phyloP scores from a whole-genome alignment of 2,329 filamentous ascomycete species.

The Coniochaeta sp. region DNA sequence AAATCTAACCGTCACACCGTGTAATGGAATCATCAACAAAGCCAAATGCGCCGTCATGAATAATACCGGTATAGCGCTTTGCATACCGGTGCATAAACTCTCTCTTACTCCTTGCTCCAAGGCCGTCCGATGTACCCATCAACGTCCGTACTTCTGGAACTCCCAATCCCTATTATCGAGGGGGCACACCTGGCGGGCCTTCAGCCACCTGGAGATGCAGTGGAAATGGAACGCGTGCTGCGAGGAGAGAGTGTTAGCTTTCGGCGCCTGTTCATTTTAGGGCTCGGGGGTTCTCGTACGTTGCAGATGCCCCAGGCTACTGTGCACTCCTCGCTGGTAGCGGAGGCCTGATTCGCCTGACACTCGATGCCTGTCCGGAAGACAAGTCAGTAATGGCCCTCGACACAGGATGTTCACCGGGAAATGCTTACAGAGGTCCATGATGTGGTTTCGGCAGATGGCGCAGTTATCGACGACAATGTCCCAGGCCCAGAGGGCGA shows the following conservation, averaged over 20 bases:
- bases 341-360: constrained; percentile 95
- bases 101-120: background rate
- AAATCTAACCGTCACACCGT: background rate
- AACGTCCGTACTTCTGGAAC: constrained; percentile 95
- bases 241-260: constrained; percentile 5
- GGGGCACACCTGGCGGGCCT: constrained; percentile 97
- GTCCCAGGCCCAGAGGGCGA: constrained; percentile 98
- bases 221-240: constrained; percentile 99
- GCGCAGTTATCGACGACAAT: constrained; percentile 99
- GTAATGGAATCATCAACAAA: background rate
- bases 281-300: constrained; percentile 64
- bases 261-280: background rate
- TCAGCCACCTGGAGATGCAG: constrained; percentile 98
- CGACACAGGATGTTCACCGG: too few relatives aligned
- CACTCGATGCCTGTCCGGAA: constrained; percentile 83
- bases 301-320: constrained; percentile 99
- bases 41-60: background rate
- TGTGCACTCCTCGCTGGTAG: constrained; percentile 95
- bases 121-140: constrained; percentile 13
- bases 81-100: background rate
- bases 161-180: constrained; percentile 99
- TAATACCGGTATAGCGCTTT: background rate
- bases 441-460: constrained; percentile 98
- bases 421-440: constrained; percentile 89
- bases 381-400: background rate